Base-by-base conservation (phyloP, 1,139 yeast species). In the Zygotorulaspora mrakii region DNA sequence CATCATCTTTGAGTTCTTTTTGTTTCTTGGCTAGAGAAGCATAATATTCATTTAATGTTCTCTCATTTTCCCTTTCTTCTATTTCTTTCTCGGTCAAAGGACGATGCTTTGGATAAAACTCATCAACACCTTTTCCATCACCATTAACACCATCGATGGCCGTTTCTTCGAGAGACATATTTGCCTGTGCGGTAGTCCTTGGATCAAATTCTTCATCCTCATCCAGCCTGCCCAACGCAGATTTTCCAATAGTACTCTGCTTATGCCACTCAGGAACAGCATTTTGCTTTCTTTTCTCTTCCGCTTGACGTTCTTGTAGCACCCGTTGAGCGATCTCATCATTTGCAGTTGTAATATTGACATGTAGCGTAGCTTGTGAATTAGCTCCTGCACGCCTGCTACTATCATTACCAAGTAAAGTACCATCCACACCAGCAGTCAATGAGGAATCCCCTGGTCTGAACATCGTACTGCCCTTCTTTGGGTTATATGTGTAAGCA, bases 191-290 rank as follows among this genome's bases (percentile, higher is more conserved):
- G 2, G 54, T 50, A 3, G 50, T 48, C 27, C 47, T 50, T 7
- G 57, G 59, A 47, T 54, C 59, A 26, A 55, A 53, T 32, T 54
- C 59, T 28, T 55, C 59, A 22, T 69, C 77, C 18, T 66, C 70
- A 45, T 74, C 79, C 48, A 76, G 53, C 50, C 70, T 73, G 35
- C 82, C 85, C 48, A 76, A 61, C 2, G 70, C 69, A 9, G 62
- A 51, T 48, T 75, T 68, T 31, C 95, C 96, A 48, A 91, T 94
- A 1, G 98, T 88, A 55, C 94, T 80, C 52, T 82, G 82, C 50
- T 83, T 76, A 61, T 91, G 96, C 99, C 99, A 91, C 17, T 94
- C 81, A 8, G 99, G 98, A 52, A 91, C 71, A 1, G 96, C 96
- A 61, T 94, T 91, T 63, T 89, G 96, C 59, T 85, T 84, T 60